A percentile compares a stretch with the other conserved stretches of the same genome.
Conservation (phyloP, 2,329 filamentous ascomycete species). For the Plenodomus lindquistii region DNA sequence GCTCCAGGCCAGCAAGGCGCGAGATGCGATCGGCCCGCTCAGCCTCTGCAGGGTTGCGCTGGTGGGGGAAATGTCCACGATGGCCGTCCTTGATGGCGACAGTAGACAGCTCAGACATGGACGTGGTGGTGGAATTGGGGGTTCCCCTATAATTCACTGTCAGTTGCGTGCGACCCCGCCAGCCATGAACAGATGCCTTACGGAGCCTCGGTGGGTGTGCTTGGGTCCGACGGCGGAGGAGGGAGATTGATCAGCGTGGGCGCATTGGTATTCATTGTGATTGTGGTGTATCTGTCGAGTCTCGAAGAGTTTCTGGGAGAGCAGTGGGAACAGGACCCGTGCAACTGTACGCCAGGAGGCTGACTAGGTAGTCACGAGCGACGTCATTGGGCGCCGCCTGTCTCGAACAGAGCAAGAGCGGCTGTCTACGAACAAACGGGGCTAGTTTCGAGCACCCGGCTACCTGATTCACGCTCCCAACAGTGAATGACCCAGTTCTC, state of each 20-base stretch:
- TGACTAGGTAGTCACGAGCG: neutral
- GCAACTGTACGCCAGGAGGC: neutral
- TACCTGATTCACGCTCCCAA: neutral
- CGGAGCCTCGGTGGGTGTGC: constrained; percentile 89
- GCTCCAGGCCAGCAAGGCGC: constrained; percentile 87
- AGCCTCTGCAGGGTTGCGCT: constrained; percentile 75
- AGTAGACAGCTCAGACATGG: constrained; percentile 87
- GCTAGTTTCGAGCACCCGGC: neutral
- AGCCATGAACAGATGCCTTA: constrained; percentile 53
- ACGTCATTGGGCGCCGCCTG: neutral
- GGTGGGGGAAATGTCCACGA: constrained; percentile 73
- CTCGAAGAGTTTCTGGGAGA: neutral
- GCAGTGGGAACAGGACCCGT: neutral
- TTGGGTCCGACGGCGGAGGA: constrained; percentile 77
- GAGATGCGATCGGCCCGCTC: constrained; percentile 95
- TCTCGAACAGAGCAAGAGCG: neutral
- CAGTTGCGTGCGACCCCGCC: constrained; percentile 15
- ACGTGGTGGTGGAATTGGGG: constrained; percentile 89
- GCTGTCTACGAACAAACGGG: neutral
- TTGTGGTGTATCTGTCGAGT: neutral
- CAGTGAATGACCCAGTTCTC: too few relatives aligned
- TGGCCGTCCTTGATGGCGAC: constrained; percentile 97
- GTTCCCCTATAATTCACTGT: constrained; percentile 67
- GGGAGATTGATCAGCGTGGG: constrained; percentile 83
- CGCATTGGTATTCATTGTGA: constrained; percentile 43